These are phyloP conservation scores for Daldinia eschscholtzii DNA, from an alignment of 2,329 filamentous ascomycete genomes.

Conservation along the genomic window DNA sequence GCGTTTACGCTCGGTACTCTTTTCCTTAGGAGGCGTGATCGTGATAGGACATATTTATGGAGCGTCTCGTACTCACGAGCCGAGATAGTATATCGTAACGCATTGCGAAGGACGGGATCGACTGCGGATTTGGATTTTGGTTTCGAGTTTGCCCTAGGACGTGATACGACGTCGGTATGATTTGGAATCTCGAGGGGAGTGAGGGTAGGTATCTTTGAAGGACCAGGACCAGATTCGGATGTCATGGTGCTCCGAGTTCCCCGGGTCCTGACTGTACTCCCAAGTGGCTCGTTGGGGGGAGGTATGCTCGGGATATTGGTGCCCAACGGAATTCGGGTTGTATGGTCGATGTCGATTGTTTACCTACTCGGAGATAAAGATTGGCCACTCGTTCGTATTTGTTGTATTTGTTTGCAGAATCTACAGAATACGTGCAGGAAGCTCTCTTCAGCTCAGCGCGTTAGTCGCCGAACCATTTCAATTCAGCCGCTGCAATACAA, in stretches of 20 bases:
- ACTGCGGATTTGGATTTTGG: slow-evolving; percentile 51
- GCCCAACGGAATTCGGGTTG: slow-evolving; percentile 20
- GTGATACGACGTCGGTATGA: slow-evolving; percentile 36
- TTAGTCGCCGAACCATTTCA: slow-evolving; percentile 22
- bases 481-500: slow-evolving; percentile 34
- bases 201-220: slow-evolving; percentile 40
- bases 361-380: slow-evolving; percentile 1
- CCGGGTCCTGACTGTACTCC: neutral
- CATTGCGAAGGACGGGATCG: slow-evolving; percentile 85
- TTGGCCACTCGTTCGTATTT: slow-evolving; percentile 1
- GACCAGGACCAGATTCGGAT: slow-evolving; percentile 39
- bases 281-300: neutral
- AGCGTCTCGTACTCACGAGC: slow-evolving; percentile 87
- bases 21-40: slow-evolving; percentile 70
- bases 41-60: slow-evolving; percentile 84
- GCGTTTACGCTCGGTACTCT: slow-evolving; percentile 67
- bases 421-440: slow-evolving; percentile 13
- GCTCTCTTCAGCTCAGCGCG: slow-evolving; percentile 7
- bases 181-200: slow-evolving; percentile 45
- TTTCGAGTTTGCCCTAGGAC: slow-evolving; percentile 43
- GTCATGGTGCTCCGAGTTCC: slow-evolving; percentile 37
- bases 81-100: slow-evolving; percentile 86
- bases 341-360: neutral
- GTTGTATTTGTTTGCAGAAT: slow-evolving; percentile 8
- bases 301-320: slow-evolving; percentile 17